Percentiles rank a stretch among this genome's conserved stretches.
Evolutionary conservation across 345 rosid genomes (phyloP).

Genomic region (Eutrema heterophyllum): DNA sequence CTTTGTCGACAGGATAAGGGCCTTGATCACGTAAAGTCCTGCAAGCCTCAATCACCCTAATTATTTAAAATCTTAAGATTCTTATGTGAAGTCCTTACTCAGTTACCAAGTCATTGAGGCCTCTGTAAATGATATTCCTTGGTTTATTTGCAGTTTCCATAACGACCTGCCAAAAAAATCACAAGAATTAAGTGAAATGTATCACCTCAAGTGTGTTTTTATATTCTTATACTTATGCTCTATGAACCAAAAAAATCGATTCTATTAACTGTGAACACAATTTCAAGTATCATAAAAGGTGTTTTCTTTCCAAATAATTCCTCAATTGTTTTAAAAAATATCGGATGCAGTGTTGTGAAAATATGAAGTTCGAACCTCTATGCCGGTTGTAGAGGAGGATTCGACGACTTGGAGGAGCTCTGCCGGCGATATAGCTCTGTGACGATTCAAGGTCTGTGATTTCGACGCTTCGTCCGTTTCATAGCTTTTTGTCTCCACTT

Average conservation of each 20-base stretch:
- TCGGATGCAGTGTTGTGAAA: background rate
- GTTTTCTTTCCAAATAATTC: background rate
- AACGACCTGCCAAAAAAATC: slow-evolving; percentile 50
- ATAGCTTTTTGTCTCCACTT: no score
- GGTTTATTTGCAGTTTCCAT: slow-evolving; percentile 94
- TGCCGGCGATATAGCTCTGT: slow-evolving; percentile 53
- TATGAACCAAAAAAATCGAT: no score
- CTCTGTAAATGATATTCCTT: slow-evolving; percentile 70
- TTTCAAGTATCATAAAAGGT: background rate
- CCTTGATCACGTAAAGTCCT: slow-evolving; percentile 64
- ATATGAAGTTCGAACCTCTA: slow-evolving; percentile 48
- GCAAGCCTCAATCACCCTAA: slow-evolving; percentile 63
- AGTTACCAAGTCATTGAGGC: slow-evolving; percentile 80
- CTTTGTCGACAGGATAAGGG: slow-evolving; percentile 77
- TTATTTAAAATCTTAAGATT: background rate
- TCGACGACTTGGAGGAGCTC: slow-evolving; percentile 76
- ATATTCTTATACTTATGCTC: no score
- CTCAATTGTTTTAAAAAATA: background rate
- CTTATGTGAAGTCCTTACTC: slow-evolving; percentile 49
- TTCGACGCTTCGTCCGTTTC: no score
- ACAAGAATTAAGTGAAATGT: no score
- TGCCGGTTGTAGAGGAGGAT: slow-evolving; percentile 77
- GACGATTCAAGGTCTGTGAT: no score
- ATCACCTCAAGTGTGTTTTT: no score
- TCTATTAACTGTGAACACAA: no score